These are phyloP conservation scores for Citropsis articulata DNA, from an alignment of 345 rosid genomes.

Conservation along the genomic window DNA sequence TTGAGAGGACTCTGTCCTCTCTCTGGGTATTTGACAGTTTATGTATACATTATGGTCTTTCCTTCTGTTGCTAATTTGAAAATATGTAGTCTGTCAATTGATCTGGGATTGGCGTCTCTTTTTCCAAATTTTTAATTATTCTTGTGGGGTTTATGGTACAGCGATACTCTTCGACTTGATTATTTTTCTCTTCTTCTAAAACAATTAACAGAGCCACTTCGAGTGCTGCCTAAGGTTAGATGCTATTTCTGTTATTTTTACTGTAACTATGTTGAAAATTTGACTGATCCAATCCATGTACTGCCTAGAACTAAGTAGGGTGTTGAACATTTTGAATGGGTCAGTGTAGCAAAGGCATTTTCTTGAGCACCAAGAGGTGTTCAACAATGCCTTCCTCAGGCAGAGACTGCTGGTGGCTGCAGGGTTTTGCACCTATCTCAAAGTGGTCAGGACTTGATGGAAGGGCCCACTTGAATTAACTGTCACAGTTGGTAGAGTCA, in stretches of 20 bases:
- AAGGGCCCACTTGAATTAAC: neutral
- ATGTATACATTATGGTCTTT: neutral
- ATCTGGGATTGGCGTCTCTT: neutral
- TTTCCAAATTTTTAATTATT: constrained; percentile 5
- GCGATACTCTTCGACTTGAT: constrained; percentile 82
- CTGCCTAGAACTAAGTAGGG: neutral
- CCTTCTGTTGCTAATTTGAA: neutral
- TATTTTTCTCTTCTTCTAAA: constrained; percentile 63
- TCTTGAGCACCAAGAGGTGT: neutral
- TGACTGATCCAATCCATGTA: too few relatives aligned
- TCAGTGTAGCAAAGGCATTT: constrained; percentile 4
- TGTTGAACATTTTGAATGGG: neutral
- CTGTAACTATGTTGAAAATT: neutral
- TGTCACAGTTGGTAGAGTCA: neutral
- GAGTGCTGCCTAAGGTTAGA: constrained; percentile 71
- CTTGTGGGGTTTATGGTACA: constrained; percentile 25
- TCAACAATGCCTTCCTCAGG: neutral
- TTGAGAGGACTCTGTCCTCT: neutral
- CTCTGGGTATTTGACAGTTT: neutral
- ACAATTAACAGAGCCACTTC: constrained; percentile 79
- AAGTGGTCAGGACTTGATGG: neutral
- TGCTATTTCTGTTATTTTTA: neutral
- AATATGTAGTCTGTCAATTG: neutral
- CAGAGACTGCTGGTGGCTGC: neutral
- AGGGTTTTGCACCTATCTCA: neutral